phyloP scores from a whole-genome alignment of 148 eudicot species.

The Amaranthus palmeri region DNA sequence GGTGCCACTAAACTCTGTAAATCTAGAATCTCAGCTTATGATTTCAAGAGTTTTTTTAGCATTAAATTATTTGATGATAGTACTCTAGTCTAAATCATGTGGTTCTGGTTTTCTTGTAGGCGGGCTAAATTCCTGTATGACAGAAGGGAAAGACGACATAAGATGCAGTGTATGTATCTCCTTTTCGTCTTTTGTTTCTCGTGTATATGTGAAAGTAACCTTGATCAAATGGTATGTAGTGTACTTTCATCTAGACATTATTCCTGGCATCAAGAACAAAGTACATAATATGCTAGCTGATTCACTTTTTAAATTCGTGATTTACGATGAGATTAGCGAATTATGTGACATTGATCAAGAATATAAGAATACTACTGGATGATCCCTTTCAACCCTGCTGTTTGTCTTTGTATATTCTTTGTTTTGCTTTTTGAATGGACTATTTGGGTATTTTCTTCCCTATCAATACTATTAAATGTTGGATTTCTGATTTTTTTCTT shows the following conservation, averaged over 20 bases:
- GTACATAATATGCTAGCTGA: too few species aligned
- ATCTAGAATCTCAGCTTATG: neutral
- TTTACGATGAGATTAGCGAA: too few species aligned
- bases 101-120: conserved; percentile 21
- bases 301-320: too few species aligned
- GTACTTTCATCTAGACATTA: neutral
- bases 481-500: neutral
- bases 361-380: neutral
- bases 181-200: neutral
- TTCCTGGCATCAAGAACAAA: neutral
- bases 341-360: too few species aligned
- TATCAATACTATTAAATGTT: neutral
- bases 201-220: neutral
- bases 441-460: neutral
- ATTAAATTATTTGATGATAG: neutral
- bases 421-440: neutral
- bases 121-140: conserved; percentile 22
- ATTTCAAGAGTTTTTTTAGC: neutral
- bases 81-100: conserved; percentile 4
- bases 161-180: conserved; percentile 26
- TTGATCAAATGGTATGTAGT: neutral
- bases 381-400: neutral
- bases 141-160: conserved; percentile 21
- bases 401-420: neutral
- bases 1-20: neutral